These are phyloP conservation scores for Cyclostephanos tholiformis DNA, from an alignment of 108 stramenopile genomes.

Conservation along the genomic window DNA sequence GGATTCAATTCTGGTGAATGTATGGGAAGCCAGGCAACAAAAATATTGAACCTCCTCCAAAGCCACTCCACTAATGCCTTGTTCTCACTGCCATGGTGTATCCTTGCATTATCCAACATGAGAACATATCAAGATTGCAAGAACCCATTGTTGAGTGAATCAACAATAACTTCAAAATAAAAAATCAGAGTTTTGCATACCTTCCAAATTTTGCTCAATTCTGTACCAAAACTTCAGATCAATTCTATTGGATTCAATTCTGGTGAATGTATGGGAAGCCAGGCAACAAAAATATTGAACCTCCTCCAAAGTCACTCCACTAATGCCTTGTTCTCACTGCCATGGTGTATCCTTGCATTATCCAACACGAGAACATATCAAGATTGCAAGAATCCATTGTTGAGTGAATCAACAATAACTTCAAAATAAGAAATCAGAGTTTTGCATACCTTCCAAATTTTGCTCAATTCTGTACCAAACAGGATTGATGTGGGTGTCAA, in stretches of 20 bases:
- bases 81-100: constrained; percentile 1
- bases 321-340: neutral
- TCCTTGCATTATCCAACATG: constrained; percentile 9
- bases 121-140: constrained; percentile 5
- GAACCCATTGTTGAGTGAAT: neutral
- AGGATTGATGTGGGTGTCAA: neutral
- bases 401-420: neutral
- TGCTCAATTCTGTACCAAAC: too few species aligned
- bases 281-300: neutral
- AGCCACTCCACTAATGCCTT: constrained; percentile 3
- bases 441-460: too few species aligned
- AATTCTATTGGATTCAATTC: constrained; percentile 23
- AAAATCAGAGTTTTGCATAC: neutral
- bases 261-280: neutral
- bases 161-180: neutral
- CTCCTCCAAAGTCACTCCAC: constrained; percentile 9
- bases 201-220: too few species aligned
- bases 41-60: neutral
- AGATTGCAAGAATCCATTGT: neutral
- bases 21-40: constrained; percentile 5
- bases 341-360: neutral
- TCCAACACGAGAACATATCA: constrained; percentile 20
- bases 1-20: constrained; percentile 15
- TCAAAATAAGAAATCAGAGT: neutral
- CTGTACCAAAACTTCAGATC: constrained; percentile 19